Base-by-base conservation (phyloP, 139 green algal species). In the Chlorella sp. region DNA sequence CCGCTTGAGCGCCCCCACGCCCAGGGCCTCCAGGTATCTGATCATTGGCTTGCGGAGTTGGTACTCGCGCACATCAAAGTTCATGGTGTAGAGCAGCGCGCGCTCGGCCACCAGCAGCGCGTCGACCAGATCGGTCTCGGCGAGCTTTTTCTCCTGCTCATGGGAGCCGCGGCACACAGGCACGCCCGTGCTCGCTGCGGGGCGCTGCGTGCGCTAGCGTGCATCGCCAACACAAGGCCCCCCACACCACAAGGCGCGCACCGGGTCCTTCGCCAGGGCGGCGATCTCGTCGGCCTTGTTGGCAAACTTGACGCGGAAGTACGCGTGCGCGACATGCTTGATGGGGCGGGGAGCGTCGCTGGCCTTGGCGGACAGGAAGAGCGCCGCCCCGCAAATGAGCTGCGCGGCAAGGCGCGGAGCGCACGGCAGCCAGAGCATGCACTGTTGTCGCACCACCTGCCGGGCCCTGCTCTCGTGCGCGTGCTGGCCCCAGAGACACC, bases 301-400 rank as follows among this genome's bases (percentile, higher is more conserved):
- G 5, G 64, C 64, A 32, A 31, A 30, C 64, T 70, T 70, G 64
- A 50, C 33, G 2, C 31, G 31, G 64, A 59, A 70, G 64, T 70
- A 70, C 32, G 64, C 64, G 22, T 59, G 14, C 64, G 64, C 64
- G 32, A 70, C 64, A 27, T 70, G 32, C 32, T 26, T 42, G 10
- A 50, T 27, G 32, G 32, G 32, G 2, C 64, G 32, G 33, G 64
- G 64, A 6, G 32, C 64, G 64, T 70, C 64, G 32, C 4, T 5
- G 64, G 64, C 64, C 33, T 70, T 70, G 22, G 64, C 32, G 4
- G 64, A 31, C 32, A 70, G 5, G 64, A 70, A 70, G 20, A 70
- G 32, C 14, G 64, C 64, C 32, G 64, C 64, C 32, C 32, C 64
- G 32, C 27, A 31, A 5, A 70, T 31, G 32, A 70, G 64, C 64